Evolutionary conservation across 1,139 yeast species (phyloP).

Genomic region (Hansenula lynferdii): DNA sequence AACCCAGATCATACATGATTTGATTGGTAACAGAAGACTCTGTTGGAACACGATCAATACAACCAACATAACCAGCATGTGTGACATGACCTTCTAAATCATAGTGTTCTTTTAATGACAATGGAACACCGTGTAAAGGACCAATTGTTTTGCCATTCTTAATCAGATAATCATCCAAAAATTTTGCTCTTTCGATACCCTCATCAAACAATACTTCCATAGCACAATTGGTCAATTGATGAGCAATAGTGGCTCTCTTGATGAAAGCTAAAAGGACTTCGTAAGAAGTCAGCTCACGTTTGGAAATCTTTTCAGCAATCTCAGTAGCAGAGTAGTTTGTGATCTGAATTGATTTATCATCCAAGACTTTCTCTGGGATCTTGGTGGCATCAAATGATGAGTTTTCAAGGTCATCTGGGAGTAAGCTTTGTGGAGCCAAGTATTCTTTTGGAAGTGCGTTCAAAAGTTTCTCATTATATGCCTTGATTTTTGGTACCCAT

Average conservation of each 20-base stretch:
- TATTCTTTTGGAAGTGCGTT: constrained; percentile 39
- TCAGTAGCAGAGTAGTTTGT: constrained; percentile 32
- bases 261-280: constrained; percentile 29
- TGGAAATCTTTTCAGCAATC: constrained; percentile 32
- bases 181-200: constrained; percentile 50
- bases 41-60: constrained; percentile 43
- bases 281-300: constrained; percentile 26
- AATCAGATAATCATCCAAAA: constrained; percentile 45
- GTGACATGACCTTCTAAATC: constrained; percentile 51
- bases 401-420: constrained; percentile 32
- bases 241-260: constrained; percentile 40
- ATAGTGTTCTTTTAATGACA: constrained; percentile 73
- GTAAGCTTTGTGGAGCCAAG: constrained; percentile 30
- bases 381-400: constrained; percentile 29
- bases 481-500: constrained; percentile 41
- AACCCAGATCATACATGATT: constrained; percentile 58
- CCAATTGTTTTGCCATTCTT: constrained; percentile 59
- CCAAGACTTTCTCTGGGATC: constrained; percentile 38
- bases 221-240: constrained; percentile 54
- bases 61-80: constrained; percentile 59
- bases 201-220: constrained; percentile 54
- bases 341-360: constrained; percentile 29
- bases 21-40: constrained; percentile 47
- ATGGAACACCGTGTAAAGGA: constrained; percentile 73
- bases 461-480: constrained; percentile 40